phyloP scores from a whole-genome alignment of 164 flowering plant genomes.

The Houttuynia cordata region DNA sequence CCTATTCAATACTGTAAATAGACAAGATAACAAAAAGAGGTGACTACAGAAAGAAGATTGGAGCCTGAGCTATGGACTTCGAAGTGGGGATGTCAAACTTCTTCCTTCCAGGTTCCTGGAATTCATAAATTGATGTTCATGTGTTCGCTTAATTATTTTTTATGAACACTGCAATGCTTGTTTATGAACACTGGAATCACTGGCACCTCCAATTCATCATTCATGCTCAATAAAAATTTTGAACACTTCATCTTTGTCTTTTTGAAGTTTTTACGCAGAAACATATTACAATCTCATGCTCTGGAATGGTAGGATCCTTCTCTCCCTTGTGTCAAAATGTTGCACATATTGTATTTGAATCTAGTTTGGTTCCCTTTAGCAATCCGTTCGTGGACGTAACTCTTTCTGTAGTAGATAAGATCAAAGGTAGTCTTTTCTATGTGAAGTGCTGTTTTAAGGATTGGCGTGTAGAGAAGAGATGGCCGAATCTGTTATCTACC shows the following conservation, averaged over 20 bases:
- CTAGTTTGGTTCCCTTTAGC: no score
- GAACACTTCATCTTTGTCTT: neutral
- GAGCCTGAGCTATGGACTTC: constrained; percentile 5
- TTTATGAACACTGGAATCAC: constrained; percentile 18
- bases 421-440: no score
- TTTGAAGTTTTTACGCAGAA: no score
- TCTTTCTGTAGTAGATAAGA: no score
- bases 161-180: constrained; percentile 11
- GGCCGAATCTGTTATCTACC: no score
- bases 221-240: constrained; percentile 8
- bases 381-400: no score
- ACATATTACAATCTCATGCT: no score
- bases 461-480: no score
- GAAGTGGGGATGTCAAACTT: neutral
- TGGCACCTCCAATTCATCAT: constrained; percentile 16
- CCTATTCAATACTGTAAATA: constrained; percentile 68
- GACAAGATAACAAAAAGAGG: constrained; percentile 1
- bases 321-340: no score
- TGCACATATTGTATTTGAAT: no score
- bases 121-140: constrained; percentile 5
- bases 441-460: no score
- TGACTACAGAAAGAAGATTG: constrained; percentile 8
- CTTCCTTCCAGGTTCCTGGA: neutral
- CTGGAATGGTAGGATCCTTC: no score
- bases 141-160: constrained; percentile 16